Evolutionary conservation across 768 basidiomycete genomes (phyloP).

Genomic region (Crucibulum laeve): DNA sequence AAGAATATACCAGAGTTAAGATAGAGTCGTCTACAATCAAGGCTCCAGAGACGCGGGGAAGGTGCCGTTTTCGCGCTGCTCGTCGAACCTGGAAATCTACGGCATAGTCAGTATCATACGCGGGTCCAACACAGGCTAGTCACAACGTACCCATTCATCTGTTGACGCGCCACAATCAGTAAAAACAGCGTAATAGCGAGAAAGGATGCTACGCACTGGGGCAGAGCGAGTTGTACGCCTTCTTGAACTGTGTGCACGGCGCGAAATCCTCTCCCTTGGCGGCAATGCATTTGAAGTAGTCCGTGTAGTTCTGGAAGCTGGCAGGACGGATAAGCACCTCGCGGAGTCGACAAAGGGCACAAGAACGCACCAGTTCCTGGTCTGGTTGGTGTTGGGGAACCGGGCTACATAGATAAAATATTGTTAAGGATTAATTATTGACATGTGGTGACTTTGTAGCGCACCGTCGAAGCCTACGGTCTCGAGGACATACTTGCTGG

Average conservation of each 20-base stretch:
- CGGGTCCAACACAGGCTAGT: neutral
- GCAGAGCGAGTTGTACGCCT: slow-evolving; percentile 93
- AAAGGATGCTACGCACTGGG: slow-evolving; percentile 70
- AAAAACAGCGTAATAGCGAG: slow-evolving; percentile 1
- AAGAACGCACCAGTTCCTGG: slow-evolving; percentile 80
- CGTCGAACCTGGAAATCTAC: slow-evolving; percentile 87
- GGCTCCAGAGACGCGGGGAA: slow-evolving; percentile 90
- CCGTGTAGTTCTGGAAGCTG: slow-evolving; percentile 94
- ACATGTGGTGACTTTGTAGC: too few relatives aligned
- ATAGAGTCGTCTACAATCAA: slow-evolving; percentile 13
- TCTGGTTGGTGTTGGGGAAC: slow-evolving; percentile 92
- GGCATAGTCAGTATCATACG: slow-evolving; percentile 8
- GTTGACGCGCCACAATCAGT: slow-evolving; percentile 7
- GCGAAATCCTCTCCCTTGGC: slow-evolving; percentile 98
- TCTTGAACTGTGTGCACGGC: slow-evolving; percentile 99
- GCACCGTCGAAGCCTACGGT: slow-evolving; percentile 93
- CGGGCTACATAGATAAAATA: slow-evolving; percentile 57
- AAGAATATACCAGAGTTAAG: too few relatives aligned
- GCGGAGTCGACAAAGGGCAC: neutral
- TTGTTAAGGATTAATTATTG: too few relatives aligned
- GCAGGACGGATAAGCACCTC: slow-evolving; percentile 1
- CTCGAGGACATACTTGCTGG: slow-evolving; percentile 83
- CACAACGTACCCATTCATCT: slow-evolving; percentile 86
- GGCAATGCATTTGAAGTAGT: slow-evolving; percentile 96
- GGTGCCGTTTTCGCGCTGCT: slow-evolving; percentile 88